Conservation (phyloP, 352 stramenopile species). For the Globisporangium paroecandrum region DNA sequence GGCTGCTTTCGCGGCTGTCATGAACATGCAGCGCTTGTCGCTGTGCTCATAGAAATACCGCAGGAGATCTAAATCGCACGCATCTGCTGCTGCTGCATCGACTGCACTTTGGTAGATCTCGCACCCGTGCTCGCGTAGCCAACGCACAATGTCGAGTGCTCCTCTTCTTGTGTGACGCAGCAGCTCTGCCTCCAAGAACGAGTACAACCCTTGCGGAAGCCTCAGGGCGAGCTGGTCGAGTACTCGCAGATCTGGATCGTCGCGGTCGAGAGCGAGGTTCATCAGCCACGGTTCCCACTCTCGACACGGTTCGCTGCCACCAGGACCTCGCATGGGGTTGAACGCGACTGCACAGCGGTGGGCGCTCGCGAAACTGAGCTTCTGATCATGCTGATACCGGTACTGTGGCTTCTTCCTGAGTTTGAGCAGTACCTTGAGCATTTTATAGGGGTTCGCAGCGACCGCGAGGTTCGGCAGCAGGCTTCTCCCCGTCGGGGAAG, state of each 20-base stretch:
- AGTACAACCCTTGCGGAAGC: neutral
- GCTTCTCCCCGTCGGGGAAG: neutral
- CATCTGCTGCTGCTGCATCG: neutral
- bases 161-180: neutral
- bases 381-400: neutral
- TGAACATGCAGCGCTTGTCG: neutral
- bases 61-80: neutral
- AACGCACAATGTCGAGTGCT: neutral
- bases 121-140: neutral
- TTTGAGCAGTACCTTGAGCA: neutral
- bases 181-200: neutral
- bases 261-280: neutral
- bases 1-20: neutral
- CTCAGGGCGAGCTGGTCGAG: neutral
- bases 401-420: neutral
- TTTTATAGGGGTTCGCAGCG: neutral
- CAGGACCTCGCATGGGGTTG: neutral
- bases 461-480: neutral
- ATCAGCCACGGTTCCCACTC: neutral
- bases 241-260: neutral
- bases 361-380: neutral
- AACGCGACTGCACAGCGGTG: neutral
- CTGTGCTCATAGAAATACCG: neutral
- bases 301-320: neutral
- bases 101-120: neutral